A percentile compares a stretch with the other conserved stretches of the same genome.
Conservation (phyloP, 169 alveolate genomes). For the Plasmodium ovale region DNA sequence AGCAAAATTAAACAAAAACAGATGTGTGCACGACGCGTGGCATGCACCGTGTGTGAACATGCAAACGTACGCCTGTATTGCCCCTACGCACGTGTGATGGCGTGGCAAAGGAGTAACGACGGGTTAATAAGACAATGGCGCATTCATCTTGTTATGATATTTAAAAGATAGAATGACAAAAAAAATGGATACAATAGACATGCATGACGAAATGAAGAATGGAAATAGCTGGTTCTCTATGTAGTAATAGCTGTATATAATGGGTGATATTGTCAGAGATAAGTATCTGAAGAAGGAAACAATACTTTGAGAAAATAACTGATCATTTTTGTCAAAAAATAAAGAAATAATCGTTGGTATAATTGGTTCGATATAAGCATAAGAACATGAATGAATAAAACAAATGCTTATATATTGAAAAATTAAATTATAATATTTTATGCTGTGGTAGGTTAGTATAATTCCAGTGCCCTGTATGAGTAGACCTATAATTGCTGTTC, state of each 20-base stretch:
- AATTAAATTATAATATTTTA: constrained; percentile 58
- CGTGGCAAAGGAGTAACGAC: too few species aligned
- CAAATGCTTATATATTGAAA: constrained; percentile 78
- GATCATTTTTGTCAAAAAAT: constrained; percentile 74
- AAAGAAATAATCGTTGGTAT: constrained; percentile 76
- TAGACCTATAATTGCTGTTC: constrained; percentile 70
- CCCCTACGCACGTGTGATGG: too few species aligned
- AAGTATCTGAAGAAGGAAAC: constrained; percentile 77
- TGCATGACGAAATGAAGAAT: constrained; percentile 67
- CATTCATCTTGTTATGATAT: constrained; percentile 59
- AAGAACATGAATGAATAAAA: constrained; percentile 76
- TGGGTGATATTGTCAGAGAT: constrained; percentile 72
- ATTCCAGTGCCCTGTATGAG: constrained; percentile 68
- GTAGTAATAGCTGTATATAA: constrained; percentile 71
- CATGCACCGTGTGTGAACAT: too few species aligned
- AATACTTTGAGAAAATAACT: constrained; percentile 72
- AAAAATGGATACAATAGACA: constrained; percentile 71
- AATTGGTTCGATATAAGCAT: constrained; percentile 76
- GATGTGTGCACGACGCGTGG: too few species aligned
- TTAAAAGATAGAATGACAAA: constrained; percentile 65
- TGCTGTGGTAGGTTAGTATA: constrained; percentile 53
- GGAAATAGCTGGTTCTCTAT: constrained; percentile 74
- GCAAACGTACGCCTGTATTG: too few species aligned
- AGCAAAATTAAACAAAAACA: too few species aligned
- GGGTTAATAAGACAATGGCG: not conserved